These are phyloP conservation scores for Dictyostelium brefeldianum DNA, from an alignment of 78 protist species.

Conservation along the genomic window DNA sequence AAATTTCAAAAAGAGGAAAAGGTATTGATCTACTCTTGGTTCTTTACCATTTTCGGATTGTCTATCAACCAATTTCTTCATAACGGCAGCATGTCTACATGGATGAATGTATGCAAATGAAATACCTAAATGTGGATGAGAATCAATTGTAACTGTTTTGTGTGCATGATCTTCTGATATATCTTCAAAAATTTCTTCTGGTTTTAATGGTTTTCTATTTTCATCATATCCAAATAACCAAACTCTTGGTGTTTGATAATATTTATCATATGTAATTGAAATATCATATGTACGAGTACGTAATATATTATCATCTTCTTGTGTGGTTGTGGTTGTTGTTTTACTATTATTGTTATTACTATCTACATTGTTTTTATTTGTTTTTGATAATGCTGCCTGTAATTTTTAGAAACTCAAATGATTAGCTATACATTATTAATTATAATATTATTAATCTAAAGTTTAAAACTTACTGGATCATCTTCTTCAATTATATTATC, in stretches of 20 bases:
- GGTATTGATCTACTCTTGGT: slow-evolving; percentile 87
- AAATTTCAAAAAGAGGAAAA: slow-evolving; percentile 96
- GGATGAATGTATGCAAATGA: slow-evolving; percentile 94
- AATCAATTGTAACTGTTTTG: slow-evolving; percentile 97
- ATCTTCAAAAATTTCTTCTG: slow-evolving; percentile 94
- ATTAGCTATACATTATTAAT: neutral
- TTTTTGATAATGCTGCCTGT: slow-evolving; percentile 36
- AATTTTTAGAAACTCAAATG: neutral
- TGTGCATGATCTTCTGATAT: slow-evolving; percentile 96
- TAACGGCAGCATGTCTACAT: slow-evolving; percentile 92
- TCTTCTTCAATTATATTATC: slow-evolving; percentile 85
- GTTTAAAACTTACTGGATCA: slow-evolving; percentile 54
- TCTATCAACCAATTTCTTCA: slow-evolving; percentile 93
- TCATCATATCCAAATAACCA: slow-evolving; percentile 97
- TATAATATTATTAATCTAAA: too few relatives aligned
- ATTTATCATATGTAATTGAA: slow-evolving; percentile 95
- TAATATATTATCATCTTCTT: slow-evolving; percentile 84
- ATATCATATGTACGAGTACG: slow-evolving; percentile 95
- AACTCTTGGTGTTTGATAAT: slow-evolving; percentile 95
- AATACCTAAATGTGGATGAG: slow-evolving; percentile 95
- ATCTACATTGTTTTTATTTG: too few relatives aligned
- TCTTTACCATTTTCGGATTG: slow-evolving; percentile 76
- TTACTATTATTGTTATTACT: neutral
- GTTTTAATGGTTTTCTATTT: slow-evolving; percentile 79
- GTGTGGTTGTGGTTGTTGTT: neutral